Evolutionary conservation across 495 filamentous ascomycete species (phyloP), one percentile per base, ranked within the genome.

Genomic region (Massariosphaeria phaeospora): DNA sequence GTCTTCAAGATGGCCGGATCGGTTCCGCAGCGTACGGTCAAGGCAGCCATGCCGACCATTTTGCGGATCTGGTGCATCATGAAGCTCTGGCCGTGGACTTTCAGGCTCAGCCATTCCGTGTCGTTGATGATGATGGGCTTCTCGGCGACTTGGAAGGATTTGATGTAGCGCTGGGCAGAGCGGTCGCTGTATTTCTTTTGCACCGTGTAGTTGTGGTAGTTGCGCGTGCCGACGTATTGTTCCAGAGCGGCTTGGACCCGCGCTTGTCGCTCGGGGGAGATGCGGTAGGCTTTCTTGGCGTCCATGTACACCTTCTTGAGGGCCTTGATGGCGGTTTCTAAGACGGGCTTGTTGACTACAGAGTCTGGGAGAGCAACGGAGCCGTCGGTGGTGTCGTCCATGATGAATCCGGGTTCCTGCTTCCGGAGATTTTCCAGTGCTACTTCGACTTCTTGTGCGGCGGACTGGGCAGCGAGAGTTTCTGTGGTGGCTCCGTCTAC

Each of bases 11-110:
- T 25, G 81, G 76, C 2, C 72, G 67, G 18, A 82, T 74, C 11
- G 81, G 75, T 34, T 36, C 89, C 94, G 68, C 85, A 89, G 35
- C 93, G 82, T 2, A 91, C 83, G 3, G 89, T 73, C 49, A 98
- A 78, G 8, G 89, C 77, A 31, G 83, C 86, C 89, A 97, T 90
- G 55, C 84, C 87, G 13, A 98, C 86, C 93, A 98, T 98, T 70
- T 96, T 96, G 54, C 93, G 85, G 69, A 98, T 98, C 70, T 98
- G 93, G 68, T 98, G 93, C 93, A 98, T 98, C 93, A 98, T 98
- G 77, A 98, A 98, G 53, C 84, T 89, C 70, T 98, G 93, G 0
- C 93, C 93, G 69, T 97, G 94, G 15, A 98, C 88, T 61, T 94
- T 95, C 48, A 97, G 75, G 23, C 86, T 91, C 7, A 98, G 77